phyloP scores from a whole-genome alignment of 73 alveolate species.

The Paramecium bursaria region DNA sequence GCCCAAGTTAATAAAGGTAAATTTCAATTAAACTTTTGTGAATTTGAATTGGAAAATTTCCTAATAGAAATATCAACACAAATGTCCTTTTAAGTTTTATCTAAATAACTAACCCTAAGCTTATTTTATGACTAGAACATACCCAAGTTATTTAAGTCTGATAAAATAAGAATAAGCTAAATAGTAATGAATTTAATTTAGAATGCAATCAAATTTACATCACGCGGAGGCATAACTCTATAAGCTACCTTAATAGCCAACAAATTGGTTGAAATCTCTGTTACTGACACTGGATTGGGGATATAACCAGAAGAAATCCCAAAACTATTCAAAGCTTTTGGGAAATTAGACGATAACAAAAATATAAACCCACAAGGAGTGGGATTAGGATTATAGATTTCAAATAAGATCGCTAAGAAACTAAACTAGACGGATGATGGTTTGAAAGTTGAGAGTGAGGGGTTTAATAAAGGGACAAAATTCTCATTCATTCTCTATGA shows the following conservation, averaged over 20 bases:
- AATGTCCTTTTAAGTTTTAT: slow-evolving; percentile 3
- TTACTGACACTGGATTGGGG: slow-evolving; percentile 65
- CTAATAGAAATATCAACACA: not conserved
- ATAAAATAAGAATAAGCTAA: not conserved
- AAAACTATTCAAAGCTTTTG: slow-evolving; percentile 58
- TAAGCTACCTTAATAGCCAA: not conserved
- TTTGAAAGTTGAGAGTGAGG: slow-evolving; percentile 29
- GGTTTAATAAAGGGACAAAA: slow-evolving; percentile 55
- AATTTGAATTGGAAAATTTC: not conserved
- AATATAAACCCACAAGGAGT: slow-evolving; percentile 64
- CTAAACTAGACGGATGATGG: slow-evolving; percentile 53
- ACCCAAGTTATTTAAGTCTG: slow-evolving; percentile 20
- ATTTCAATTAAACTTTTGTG: not conserved
- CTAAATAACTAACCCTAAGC: not conserved
- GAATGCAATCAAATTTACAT: slow-evolving; percentile 12
- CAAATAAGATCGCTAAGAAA: slow-evolving; percentile 53
- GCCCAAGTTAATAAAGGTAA: slow-evolving; percentile 25
- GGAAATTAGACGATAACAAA: slow-evolving; percentile 58
- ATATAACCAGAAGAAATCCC: slow-evolving; percentile 39
- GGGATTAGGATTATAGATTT: slow-evolving; percentile 66
- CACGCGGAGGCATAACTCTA: slow-evolving; percentile 19
- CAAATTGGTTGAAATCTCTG: slow-evolving; percentile 25
- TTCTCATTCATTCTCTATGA: slow-evolving; percentile 39
- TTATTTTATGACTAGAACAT: not conserved
- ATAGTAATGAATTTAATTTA: not conserved